A percentile compares a stretch with the other conserved stretches of the same genome.
phyloP scores from a whole-genome alignment of 192 early-diverging fungal genomes.

The Coemansia sp. region DNA sequence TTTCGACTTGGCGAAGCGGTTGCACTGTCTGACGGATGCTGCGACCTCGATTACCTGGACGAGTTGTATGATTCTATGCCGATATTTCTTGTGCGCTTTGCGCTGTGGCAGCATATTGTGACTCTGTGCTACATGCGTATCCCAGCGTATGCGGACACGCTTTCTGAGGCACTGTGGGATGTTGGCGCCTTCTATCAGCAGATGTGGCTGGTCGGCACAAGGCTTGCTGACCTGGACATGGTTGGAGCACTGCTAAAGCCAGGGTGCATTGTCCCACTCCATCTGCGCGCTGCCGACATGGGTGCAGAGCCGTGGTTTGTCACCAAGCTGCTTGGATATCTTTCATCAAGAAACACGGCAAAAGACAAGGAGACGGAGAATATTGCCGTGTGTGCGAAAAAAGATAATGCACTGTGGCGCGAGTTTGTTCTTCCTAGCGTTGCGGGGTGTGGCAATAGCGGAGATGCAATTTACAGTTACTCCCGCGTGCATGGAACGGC shows the following conservation, averaged over 20 bases:
- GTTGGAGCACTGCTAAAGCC: constrained; percentile 17
- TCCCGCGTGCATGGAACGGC: neutral
- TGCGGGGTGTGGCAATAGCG: neutral
- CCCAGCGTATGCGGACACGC: constrained; percentile 40
- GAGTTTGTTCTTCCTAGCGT: constrained; percentile 29
- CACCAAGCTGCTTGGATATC: constrained; percentile 12
- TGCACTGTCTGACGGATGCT: constrained; percentile 19
- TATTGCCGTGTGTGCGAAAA: neutral
- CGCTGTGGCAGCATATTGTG: constrained; percentile 47
- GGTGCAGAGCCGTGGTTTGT: constrained; percentile 30
- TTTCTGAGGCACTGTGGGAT: constrained; percentile 43
- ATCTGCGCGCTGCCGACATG: constrained; percentile 38
- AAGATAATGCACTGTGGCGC: constrained; percentile 20
- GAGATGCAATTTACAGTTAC: neutral
- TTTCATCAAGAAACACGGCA: neutral
- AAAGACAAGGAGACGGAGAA: neutral
- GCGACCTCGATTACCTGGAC: constrained; percentile 47
- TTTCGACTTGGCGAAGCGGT: constrained; percentile 45
- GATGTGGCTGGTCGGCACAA: constrained; percentile 28
- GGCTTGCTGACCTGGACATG: constrained; percentile 17
- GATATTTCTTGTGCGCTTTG: constrained; percentile 34
- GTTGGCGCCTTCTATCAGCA: constrained; percentile 53
- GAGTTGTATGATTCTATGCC: constrained; percentile 40
- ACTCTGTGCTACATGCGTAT: constrained; percentile 41
- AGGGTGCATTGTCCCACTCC: constrained; percentile 29